These are phyloP conservation scores for Polygonum aviculare DNA, from an alignment of 148 eudicot species.

Conservation along the genomic window DNA sequence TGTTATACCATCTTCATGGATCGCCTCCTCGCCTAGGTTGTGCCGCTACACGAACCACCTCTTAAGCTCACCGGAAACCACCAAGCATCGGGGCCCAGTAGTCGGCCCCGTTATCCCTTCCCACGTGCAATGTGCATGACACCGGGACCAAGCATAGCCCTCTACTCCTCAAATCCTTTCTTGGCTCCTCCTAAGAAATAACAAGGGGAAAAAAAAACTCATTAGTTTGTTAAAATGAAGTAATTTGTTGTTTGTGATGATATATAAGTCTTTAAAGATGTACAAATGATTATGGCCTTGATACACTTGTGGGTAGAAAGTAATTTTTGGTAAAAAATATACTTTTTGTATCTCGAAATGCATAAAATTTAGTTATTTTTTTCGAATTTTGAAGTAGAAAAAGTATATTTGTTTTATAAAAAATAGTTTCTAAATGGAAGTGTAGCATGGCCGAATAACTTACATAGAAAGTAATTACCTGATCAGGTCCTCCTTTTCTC, in stretches of 20 bases:
- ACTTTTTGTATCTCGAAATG: too few relatives aligned
- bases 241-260: neutral
- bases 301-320: too few relatives aligned
- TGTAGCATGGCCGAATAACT: too few relatives aligned
- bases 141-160: conserved; percentile 84
- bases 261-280: too few relatives aligned
- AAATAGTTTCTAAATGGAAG: too few relatives aligned
- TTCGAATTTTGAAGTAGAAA: too few relatives aligned
- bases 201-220: neutral
- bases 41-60: neutral
- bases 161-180: conserved; percentile 69
- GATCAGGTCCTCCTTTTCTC: conserved; percentile 54
- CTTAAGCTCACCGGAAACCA: conserved; percentile 40
- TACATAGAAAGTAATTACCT: conserved; percentile 25
- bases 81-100: conserved; percentile 55
- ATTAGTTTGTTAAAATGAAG: neutral
- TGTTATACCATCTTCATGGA: conserved; percentile 44
- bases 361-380: too few relatives aligned
- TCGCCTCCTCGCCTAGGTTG: neutral
- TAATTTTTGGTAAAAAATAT: too few relatives aligned
- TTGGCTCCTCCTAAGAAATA: conserved; percentile 26
- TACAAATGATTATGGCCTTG: neutral
- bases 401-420: too few relatives aligned
- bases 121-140: conserved; percentile 78
- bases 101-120: conserved; percentile 80